Base-by-base conservation (phyloP, 116 monocot genomes). In the Zostera marina region DNA sequence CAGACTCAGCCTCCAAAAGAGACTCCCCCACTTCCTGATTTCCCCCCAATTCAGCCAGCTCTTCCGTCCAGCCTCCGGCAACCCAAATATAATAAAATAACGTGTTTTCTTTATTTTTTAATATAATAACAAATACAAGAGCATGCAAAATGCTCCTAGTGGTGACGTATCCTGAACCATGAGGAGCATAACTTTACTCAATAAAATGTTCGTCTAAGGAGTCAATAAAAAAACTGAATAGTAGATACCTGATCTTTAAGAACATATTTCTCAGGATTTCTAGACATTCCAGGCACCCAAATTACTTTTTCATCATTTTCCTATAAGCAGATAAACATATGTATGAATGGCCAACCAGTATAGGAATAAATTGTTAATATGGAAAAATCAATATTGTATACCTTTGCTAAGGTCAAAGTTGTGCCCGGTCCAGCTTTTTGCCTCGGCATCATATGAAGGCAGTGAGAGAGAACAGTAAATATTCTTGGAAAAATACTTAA, bases 361-460 rank as follows among this genome's bases (percentile, higher is more conserved):
- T 32, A 5, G 32, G 5, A 32, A 32, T 3, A 38, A 54, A 24
- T 4, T 54, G 13, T 12, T 21, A 54, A 23, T 10, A 24, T 23
- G 54, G 4, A 22, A 44, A 3, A 17, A 65, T 22, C 21, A 54
- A 17, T 24, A 0, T 13, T 24, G 6, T 44, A 57, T 58, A 90
- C 90, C 85, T 85, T 81, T 0, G 13, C 24, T 39, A 68, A 41
- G 63, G 67, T 41, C 70, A 56, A 72, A 61, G 59, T 79, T 32
- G 38, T 40, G 49, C 74, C 56, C 56, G 76, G 67, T 40, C 53
- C 79, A 57, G 77, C 70, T 68, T 81, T 84, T 63, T 88, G 79
- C 41, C 82, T 76, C 15, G 94, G 94, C 88, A 94, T 88, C 94
- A 94, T 94, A 42, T 94, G 94, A 63, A 94, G 94, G 59, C 94